Evolutionary conservation across 495 filamentous ascomycete genomes (phyloP).

Genomic region (Friedmanniomyces endolithicus): DNA sequence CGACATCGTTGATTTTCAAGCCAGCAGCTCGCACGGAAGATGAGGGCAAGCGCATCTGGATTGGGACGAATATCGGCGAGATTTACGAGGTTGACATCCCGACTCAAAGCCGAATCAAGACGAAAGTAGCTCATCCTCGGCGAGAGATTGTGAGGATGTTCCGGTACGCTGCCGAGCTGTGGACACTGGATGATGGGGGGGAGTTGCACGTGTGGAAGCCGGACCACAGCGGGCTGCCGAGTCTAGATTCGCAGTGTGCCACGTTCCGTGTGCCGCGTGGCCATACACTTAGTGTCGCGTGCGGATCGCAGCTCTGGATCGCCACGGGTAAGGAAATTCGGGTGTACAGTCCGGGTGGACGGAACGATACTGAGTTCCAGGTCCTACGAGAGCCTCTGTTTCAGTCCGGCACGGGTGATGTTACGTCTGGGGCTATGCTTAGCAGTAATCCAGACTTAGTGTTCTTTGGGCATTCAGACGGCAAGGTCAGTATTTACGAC

Average conservation of each 20-base stretch:
- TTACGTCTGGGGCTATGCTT: slow-evolving; percentile 73
- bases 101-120: slow-evolving; percentile 51
- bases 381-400: slow-evolving; percentile 55
- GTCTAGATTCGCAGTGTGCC: slow-evolving; percentile 52
- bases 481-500: slow-evolving; percentile 88
- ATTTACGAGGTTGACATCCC: slow-evolving; percentile 75
- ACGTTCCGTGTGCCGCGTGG: slow-evolving; percentile 63
- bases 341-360: slow-evolving; percentile 59
- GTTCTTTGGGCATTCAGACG: slow-evolving; percentile 85
- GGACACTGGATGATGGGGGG: slow-evolving; percentile 86
- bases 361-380: slow-evolving; percentile 58
- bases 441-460: slow-evolving; percentile 65
- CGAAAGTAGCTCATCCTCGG: slow-evolving; percentile 61
- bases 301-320: slow-evolving; percentile 72
- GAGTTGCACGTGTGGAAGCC: slow-evolving; percentile 79
- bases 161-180: slow-evolving; percentile 77
- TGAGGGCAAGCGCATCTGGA: slow-evolving; percentile 77
- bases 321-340: slow-evolving; percentile 79
- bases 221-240: slow-evolving; percentile 62
- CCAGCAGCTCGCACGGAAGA: slow-evolving; percentile 58
- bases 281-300: slow-evolving; percentile 76
- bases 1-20: slow-evolving; percentile 73
- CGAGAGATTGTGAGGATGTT: slow-evolving; percentile 78
- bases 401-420: slow-evolving; percentile 59
- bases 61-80: slow-evolving; percentile 78